Base-by-base conservation (phyloP, 768 basidiomycete genomes). In the Pisolithus orientalis region DNA sequence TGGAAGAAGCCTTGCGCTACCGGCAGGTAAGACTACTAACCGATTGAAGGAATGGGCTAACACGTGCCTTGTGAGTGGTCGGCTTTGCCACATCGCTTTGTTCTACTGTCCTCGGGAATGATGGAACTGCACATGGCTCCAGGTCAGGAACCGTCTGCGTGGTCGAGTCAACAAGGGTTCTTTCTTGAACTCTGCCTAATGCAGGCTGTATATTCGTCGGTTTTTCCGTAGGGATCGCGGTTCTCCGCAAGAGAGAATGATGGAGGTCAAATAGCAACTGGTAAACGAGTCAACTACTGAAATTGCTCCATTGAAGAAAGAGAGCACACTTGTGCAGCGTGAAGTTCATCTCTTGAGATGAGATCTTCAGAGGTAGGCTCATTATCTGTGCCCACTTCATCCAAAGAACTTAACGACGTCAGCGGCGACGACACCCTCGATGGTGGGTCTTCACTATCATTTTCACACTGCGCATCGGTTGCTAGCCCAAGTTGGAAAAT, bases 391-490 rank as follows among this genome's bases (percentile, higher is more conserved):
- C 83, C 80, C 13, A 68, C 64, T 49, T 84, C 87, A 50, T 85
- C 85, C 53, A 87, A 64, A 37, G 85, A 88, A 57, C 84, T 87
- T 46, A 90, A 66, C 1, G 85, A 85, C 24, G 87, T 87, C 39
- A 89, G 67, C 2, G 86, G 87, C 1, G 87, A 88, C 11, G 84
- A 88, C 65, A 82, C 63, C 34, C 71, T 75, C 43, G 85, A 86
- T 16, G 75, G 72, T 31, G 53, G 21, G 50, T 65, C 58, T 17
- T 49, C 61, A 51, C 62, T 58, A 48, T 45, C 27, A 27, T 44
- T 27, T 55, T 62, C 39, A 37, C 37, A 52, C 27, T 27, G 49
- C 11, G 11, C 37, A 17, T 16, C 47, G 39, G 47, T 45, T 49
- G 44, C 21, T 40, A 49, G 24, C 55, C 39, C 37, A 42, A 38